phyloP scores from a whole-genome alignment of 306 rosid species.

The Prinsepia uniflora region DNA sequence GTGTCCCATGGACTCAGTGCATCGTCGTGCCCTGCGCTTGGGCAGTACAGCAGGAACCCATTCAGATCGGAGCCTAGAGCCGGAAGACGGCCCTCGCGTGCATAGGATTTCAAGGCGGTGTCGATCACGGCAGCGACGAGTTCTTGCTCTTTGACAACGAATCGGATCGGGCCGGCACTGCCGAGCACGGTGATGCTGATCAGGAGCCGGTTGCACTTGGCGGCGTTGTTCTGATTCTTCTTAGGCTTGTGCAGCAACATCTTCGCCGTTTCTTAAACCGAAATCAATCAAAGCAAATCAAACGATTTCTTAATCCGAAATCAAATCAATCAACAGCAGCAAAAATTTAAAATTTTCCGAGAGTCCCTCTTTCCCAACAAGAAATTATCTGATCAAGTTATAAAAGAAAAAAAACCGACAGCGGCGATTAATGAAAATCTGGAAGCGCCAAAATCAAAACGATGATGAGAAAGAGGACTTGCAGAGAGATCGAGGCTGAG shows the following conservation, averaged over 20 bases:
- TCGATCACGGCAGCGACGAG: slow-evolving; percentile 67
- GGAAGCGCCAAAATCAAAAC: not conserved
- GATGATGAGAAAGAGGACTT: not conserved
- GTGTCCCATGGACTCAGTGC: slow-evolving; percentile 74
- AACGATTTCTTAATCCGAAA: not conserved
- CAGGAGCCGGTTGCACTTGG: slow-evolving; percentile 60
- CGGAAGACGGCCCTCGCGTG: slow-evolving; percentile 95
- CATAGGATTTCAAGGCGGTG: slow-evolving; percentile 77
- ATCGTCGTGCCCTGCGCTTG: slow-evolving; percentile 69
- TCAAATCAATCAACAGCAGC: not conserved
- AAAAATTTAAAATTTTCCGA: not conserved
- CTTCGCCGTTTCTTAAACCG: not conserved
- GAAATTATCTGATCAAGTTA: not conserved
- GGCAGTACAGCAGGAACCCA: slow-evolving; percentile 67
- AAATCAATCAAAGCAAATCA: too few relatives aligned
- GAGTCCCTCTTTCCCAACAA: not conserved
- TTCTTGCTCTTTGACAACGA: slow-evolving; percentile 70
- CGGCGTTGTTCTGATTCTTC: slow-evolving; percentile 53
- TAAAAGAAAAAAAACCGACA: not conserved
- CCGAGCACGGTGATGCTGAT: slow-evolving; percentile 79
- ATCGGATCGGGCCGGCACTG: slow-evolving; percentile 93
- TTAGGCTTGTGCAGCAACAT: slow-evolving; percentile 83
- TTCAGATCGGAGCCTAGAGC: slow-evolving; percentile 52
- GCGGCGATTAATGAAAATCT: not conserved
- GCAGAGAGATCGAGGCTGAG: not conserved